Percentiles rank a stretch among this genome's conserved stretches.
Conservation (phyloP, 805 yeast genomes). For the Ogataea ganodermae region DNA sequence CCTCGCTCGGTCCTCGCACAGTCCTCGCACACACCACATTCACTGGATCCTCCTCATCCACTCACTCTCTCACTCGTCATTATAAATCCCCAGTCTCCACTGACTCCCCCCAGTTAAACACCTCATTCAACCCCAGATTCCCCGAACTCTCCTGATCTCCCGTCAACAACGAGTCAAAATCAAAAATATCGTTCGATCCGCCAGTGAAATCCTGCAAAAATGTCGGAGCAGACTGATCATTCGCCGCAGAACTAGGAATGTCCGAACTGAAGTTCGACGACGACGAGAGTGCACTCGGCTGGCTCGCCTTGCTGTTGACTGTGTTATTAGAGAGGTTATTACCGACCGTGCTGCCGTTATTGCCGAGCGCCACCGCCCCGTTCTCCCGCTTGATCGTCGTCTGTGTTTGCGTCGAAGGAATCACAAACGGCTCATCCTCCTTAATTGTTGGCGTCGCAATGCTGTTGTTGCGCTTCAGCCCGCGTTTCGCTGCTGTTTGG, state of each 20-base stretch:
- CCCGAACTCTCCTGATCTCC: slow-evolving; percentile 40
- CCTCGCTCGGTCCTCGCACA: no score
- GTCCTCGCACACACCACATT: no score
- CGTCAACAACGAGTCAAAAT: slow-evolving; percentile 45
- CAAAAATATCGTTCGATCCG: slow-evolving; percentile 43
- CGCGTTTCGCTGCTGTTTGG: slow-evolving; percentile 20
- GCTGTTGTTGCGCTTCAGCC: slow-evolving; percentile 23
- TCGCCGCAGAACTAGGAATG: slow-evolving; percentile 18
- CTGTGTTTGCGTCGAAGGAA: slow-evolving; percentile 7
- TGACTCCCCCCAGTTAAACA: slow-evolving; percentile 43
- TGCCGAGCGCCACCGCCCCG: slow-evolving; percentile 1
- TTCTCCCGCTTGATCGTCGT: slow-evolving; percentile 2
- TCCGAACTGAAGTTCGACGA: slow-evolving; percentile 19
- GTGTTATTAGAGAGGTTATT: slow-evolving; percentile 10
- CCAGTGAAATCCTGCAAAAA: slow-evolving; percentile 35
- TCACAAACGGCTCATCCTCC: slow-evolving; percentile 28
- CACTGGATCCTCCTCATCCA: not conserved
- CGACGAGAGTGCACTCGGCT: slow-evolving; percentile 6
- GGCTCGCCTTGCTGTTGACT: slow-evolving; percentile 4
- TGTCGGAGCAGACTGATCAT: slow-evolving; percentile 20
- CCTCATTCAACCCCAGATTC: slow-evolving; percentile 37
- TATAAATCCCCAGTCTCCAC: slow-evolving; percentile 41
- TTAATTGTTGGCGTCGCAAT: slow-evolving; percentile 32
- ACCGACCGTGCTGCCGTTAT: slow-evolving; percentile 8
- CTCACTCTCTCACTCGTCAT: not conserved